A percentile compares a stretch with the other conserved stretches of the same genome.
These are phyloP conservation scores for Termitomyces sp. DNA, from an alignment of 768 basidiomycete genomes.

Conservation along the genomic window DNA sequence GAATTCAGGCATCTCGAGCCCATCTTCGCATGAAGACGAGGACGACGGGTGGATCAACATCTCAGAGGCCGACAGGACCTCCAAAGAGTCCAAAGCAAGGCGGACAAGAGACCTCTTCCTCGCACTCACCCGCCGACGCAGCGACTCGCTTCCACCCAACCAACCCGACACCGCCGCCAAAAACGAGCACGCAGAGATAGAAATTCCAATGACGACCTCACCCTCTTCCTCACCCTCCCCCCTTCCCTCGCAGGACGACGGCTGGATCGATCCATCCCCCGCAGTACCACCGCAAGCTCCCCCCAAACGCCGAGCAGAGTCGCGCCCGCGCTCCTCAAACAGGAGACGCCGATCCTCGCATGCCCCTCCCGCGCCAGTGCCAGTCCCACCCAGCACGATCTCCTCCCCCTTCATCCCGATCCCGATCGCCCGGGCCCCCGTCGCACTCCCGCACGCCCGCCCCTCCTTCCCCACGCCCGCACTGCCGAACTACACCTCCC, in stretches of 20 bases:
- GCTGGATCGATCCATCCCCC: constrained; percentile 31
- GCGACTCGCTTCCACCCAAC: constrained; percentile 30
- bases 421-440: constrained; percentile 4
- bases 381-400: not conserved
- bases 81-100: constrained; percentile 27
- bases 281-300: constrained; percentile 2
- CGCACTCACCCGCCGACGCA: constrained; percentile 34
- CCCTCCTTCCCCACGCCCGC: constrained; percentile 6
- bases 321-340: constrained; percentile 11
- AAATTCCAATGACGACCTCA: constrained; percentile 12
- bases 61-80: constrained; percentile 16
- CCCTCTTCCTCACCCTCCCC: constrained; percentile 22
- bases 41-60: constrained; percentile 41
- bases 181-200: constrained; percentile 5
- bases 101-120: constrained; percentile 37
- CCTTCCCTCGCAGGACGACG: constrained; percentile 23
- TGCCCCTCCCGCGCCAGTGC: not conserved
- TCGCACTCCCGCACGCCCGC: constrained; percentile 1
- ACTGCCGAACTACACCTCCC: constrained; percentile 2
- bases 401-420: constrained; percentile 7
- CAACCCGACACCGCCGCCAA: constrained; percentile 13
- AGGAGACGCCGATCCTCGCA: constrained; percentile 16
- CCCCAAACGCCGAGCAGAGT: constrained; percentile 7
- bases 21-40: constrained; percentile 33
- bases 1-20: constrained; percentile 21